These are phyloP conservation scores for Russula olivacea DNA, from an alignment of 768 basidiomycete species.

Conservation along the genomic window DNA sequence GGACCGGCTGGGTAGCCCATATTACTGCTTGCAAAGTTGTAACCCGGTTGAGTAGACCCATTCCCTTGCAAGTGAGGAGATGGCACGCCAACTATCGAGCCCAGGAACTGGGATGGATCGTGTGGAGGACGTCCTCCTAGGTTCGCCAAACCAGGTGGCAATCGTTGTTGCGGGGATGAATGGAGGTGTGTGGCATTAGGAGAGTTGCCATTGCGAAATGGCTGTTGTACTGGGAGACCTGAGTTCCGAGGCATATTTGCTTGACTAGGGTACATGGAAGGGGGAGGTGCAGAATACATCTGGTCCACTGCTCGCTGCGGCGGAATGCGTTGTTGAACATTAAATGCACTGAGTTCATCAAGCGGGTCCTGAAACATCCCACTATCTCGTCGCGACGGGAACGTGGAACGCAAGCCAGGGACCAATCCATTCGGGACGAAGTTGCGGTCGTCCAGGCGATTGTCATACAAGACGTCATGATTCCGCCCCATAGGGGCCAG, in stretches of 20 bases:
- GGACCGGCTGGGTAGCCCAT: conserved; percentile 30
- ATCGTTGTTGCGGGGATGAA: conserved; percentile 47
- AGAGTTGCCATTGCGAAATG: conserved; percentile 64
- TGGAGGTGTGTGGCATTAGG: conserved; percentile 49
- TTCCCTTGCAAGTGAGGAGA: conserved; percentile 21
- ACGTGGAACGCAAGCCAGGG: conserved; percentile 67
- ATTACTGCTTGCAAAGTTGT: conserved; percentile 35
- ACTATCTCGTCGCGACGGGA: conserved; percentile 53
- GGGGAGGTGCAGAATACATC: conserved; percentile 46
- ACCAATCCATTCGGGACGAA: conserved; percentile 85
- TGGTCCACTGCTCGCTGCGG: conserved; percentile 51
- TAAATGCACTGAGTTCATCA: conserved; percentile 59
- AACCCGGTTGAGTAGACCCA: conserved; percentile 28
- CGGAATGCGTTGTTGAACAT: conserved; percentile 46
- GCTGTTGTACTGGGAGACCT: conserved; percentile 51
- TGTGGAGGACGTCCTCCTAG: conserved; percentile 78
- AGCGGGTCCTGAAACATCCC: conserved; percentile 51
- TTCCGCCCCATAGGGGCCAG: conserved; percentile 42
- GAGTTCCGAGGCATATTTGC: conserved; percentile 42
- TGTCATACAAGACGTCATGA: conserved; percentile 66
- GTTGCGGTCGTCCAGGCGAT: conserved; percentile 64
- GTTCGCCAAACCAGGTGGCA: conserved; percentile 78
- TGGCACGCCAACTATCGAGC: conserved; percentile 37
- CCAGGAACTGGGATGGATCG: conserved; percentile 60
- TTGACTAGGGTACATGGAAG: conserved; percentile 52